Conservation (phyloP, 2,329 filamentous ascomycete species). For the Arthroderma sp. region DNA sequence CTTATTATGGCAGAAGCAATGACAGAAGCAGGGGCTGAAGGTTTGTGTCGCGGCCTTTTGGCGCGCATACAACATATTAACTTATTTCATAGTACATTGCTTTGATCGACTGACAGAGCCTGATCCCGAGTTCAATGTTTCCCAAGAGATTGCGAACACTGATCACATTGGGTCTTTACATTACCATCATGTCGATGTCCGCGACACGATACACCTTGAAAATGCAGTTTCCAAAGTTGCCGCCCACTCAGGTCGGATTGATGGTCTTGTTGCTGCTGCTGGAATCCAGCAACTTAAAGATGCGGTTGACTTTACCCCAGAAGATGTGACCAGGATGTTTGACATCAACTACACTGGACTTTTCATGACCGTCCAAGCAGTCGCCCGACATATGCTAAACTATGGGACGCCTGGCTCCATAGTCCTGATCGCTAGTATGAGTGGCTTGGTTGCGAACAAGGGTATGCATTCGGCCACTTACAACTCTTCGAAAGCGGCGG, state of each 20-base stretch:
- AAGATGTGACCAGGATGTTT: slow-evolving; percentile 35
- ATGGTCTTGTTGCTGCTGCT: slow-evolving; percentile 34
- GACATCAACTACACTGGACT: slow-evolving; percentile 41
- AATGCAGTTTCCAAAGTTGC: slow-evolving; percentile 11
- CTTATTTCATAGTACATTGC: slow-evolving; percentile 33
- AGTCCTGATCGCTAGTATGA: slow-evolving; percentile 42
- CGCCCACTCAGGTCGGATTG: slow-evolving; percentile 20
- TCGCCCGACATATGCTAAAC: slow-evolving; percentile 25
- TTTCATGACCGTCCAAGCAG: slow-evolving; percentile 38
- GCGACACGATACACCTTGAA: slow-evolving; percentile 28
- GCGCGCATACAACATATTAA: background rate
- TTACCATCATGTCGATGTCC: slow-evolving; percentile 39
- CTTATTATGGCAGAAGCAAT: slow-evolving; percentile 37
- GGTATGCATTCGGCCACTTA: slow-evolving; percentile 36
- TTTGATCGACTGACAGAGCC: slow-evolving; percentile 37
- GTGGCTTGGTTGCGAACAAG: slow-evolving; percentile 40
- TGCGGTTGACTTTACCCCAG: slow-evolving; percentile 31
- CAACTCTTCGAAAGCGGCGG: slow-evolving; percentile 44
- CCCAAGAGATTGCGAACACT: slow-evolving; percentile 22
- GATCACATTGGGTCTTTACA: slow-evolving; percentile 30
- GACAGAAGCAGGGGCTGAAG: slow-evolving; percentile 38
- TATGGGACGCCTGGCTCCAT: slow-evolving; percentile 31
- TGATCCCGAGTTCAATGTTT: slow-evolving; percentile 30
- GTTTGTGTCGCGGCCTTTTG: slow-evolving; percentile 17
- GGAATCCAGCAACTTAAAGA: slow-evolving; percentile 33